Percentiles rank a stretch among this genome's conserved stretches.
Evolutionary conservation across 257 asterid species (phyloP).

Genomic region (Nicotiana paniculata): DNA sequence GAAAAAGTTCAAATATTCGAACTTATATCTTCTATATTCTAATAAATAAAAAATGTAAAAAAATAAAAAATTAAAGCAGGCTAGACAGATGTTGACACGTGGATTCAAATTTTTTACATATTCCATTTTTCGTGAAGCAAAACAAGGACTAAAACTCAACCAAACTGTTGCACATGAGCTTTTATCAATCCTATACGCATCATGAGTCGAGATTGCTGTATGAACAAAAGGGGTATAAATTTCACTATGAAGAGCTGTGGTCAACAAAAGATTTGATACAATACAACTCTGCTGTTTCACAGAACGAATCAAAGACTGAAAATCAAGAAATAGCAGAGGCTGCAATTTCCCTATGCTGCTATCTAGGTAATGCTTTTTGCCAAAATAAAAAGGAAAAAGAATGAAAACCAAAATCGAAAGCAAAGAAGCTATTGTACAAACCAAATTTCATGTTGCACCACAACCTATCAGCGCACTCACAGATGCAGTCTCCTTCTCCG

Average conservation of each 20-base stretch:
- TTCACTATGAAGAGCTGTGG: conserved; percentile 6
- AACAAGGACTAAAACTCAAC: no score
- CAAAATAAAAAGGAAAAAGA: background rate
- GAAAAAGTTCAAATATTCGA: no score
- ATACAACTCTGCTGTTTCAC: conserved; percentile 33
- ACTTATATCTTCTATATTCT: no score
- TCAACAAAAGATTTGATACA: conserved; percentile 26
- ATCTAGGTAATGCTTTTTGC: background rate
- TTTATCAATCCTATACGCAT: background rate
- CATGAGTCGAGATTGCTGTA: background rate
- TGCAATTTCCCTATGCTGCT: conserved; percentile 14
- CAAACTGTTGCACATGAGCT: background rate
- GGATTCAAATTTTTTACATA: no score
- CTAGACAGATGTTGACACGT: no score
- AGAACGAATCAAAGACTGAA: conserved; percentile 18
- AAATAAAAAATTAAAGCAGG: no score
- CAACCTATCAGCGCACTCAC: conserved; percentile 2
- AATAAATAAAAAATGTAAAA: no score
- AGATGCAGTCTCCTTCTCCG: background rate
- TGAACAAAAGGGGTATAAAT: background rate
- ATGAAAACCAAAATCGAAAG: background rate
- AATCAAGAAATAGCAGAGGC: conserved; percentile 19
- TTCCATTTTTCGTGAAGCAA: no score
- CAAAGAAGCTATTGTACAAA: conserved; percentile 8
- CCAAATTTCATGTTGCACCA: conserved; percentile 13